phyloP scores from a whole-genome alignment of 1,139 yeast genomes.

The Hyphopichia khmerensis region DNA sequence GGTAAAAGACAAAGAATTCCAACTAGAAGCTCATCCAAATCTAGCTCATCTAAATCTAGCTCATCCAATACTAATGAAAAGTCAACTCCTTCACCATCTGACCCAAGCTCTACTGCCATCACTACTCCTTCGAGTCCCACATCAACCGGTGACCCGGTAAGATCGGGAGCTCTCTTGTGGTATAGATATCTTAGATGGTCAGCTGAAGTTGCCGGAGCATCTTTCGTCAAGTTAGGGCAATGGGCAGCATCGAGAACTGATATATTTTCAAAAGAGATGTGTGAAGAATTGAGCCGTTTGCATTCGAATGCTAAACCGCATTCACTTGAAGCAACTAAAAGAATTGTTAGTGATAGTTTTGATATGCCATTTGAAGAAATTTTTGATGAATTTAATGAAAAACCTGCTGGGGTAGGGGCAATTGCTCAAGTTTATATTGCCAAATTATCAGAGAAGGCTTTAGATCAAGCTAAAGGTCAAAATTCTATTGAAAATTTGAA shows the following conservation, averaged over 20 bases:
- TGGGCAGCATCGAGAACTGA: constrained; percentile 99
- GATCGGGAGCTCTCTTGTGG: constrained; percentile 73
- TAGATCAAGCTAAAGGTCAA: constrained; percentile 15
- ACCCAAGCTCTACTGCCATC: background rate
- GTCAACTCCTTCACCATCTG: background rate
- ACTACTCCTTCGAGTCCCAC: background rate
- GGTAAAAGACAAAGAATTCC: constrained; percentile 42
- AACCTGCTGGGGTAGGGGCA: constrained; percentile 93
- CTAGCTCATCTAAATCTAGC: background rate
- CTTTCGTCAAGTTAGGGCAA: constrained; percentile 93
- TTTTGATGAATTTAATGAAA: constrained; percentile 73
- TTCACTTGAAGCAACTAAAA: constrained; percentile 58
- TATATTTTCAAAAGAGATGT: constrained; percentile 77
- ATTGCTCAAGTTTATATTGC: constrained; percentile 94
- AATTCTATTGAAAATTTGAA: constrained; percentile 7
- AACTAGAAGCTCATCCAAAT: background rate
- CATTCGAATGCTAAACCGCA: constrained; percentile 87
- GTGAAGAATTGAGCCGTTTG: constrained; percentile 70
- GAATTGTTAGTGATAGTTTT: constrained; percentile 60
- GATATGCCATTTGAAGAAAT: constrained; percentile 68
- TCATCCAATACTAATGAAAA: background rate
- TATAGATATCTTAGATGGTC: constrained; percentile 62
- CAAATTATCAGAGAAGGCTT: constrained; percentile 50
- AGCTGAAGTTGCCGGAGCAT: constrained; percentile 88
- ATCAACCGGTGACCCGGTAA: constrained; percentile 20